phyloP scores from a whole-genome alignment of 2,329 filamentous ascomycete species.

The Stenocarpella maydis region DNA sequence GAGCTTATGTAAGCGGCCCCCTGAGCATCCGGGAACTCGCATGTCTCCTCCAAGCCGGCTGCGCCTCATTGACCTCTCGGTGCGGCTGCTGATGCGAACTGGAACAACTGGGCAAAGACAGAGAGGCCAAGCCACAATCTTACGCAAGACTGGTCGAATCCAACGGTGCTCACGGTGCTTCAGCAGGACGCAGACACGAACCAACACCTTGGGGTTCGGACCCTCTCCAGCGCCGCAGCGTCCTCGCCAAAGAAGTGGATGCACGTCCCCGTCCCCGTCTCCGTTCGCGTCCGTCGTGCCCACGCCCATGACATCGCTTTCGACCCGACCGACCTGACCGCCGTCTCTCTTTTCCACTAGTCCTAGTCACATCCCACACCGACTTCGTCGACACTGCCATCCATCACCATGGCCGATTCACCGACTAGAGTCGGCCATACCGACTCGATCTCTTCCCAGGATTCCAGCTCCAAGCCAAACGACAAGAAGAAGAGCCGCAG shows the following conservation, averaged over 20 bases:
- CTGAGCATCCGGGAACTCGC: background rate
- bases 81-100: background rate
- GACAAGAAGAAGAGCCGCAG: slow-evolving; percentile 91
- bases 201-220: slow-evolving; percentile 3
- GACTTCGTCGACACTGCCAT: slow-evolving; percentile 17
- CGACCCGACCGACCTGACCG: slow-evolving; percentile 16
- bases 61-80: slow-evolving; percentile 1
- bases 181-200: too few species aligned
- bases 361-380: slow-evolving; percentile 16
- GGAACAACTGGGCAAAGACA: background rate
- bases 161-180: background rate
- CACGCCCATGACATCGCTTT: slow-evolving; percentile 23
- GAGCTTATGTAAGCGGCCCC: slow-evolving; percentile 9
- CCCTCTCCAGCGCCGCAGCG: slow-evolving; percentile 15
- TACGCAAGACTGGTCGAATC: slow-evolving; percentile 16
- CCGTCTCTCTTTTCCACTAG: slow-evolving; percentile 19
- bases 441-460: slow-evolving; percentile 64
- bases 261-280: slow-evolving; percentile 20
- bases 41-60: slow-evolving; percentile 20
- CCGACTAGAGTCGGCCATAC: slow-evolving; percentile 53
- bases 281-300: slow-evolving; percentile 3
- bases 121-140: slow-evolving; percentile 28
- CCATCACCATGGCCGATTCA: slow-evolving; percentile 56
- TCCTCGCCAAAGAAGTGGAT: slow-evolving; percentile 33
- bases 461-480: slow-evolving; percentile 60